These are phyloP conservation scores for Wickerhamiella bombiphila DNA, from an alignment of 805 yeast species.

Conservation along the genomic window DNA sequence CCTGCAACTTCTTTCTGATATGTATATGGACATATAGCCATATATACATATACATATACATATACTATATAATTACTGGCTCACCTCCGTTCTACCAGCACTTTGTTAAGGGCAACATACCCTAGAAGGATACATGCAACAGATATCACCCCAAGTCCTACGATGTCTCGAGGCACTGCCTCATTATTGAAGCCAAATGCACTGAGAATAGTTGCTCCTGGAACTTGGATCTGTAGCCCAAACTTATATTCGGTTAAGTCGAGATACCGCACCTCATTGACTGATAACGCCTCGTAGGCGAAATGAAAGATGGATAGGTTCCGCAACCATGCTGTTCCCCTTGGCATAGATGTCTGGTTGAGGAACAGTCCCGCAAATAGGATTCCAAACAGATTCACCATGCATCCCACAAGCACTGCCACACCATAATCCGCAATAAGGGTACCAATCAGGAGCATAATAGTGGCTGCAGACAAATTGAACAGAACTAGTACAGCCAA, in stretches of 20 bases:
- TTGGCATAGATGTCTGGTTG: slow-evolving; percentile 54
- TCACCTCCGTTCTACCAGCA: slow-evolving; percentile 62
- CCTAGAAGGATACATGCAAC: slow-evolving; percentile 50
- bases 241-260: slow-evolving; percentile 76
- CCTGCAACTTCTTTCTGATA: too few species aligned
- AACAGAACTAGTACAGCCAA: slow-evolving; percentile 59
- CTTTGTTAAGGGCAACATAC: slow-evolving; percentile 54
- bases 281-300: slow-evolving; percentile 83
- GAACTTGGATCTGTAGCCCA: slow-evolving; percentile 88
- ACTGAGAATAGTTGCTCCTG: slow-evolving; percentile 92
- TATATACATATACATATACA: not conserved
- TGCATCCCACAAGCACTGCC: slow-evolving; percentile 76
- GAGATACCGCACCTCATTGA: slow-evolving; percentile 82
- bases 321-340: slow-evolving; percentile 46
- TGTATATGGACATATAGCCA: not conserved
- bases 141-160: slow-evolving; percentile 43
- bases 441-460: slow-evolving; percentile 77
- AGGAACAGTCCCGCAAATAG: slow-evolving; percentile 89
- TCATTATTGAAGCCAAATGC: slow-evolving; percentile 87
- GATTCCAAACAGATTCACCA: slow-evolving; percentile 69
- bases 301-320: slow-evolving; percentile 85
- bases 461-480: slow-evolving; percentile 74
- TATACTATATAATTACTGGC: too few species aligned
- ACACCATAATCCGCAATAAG: slow-evolving; percentile 79
- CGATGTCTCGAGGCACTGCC: slow-evolving; percentile 54